Conservation (phyloP, 73 alveolate species). For the Urostyla sp. region DNA sequence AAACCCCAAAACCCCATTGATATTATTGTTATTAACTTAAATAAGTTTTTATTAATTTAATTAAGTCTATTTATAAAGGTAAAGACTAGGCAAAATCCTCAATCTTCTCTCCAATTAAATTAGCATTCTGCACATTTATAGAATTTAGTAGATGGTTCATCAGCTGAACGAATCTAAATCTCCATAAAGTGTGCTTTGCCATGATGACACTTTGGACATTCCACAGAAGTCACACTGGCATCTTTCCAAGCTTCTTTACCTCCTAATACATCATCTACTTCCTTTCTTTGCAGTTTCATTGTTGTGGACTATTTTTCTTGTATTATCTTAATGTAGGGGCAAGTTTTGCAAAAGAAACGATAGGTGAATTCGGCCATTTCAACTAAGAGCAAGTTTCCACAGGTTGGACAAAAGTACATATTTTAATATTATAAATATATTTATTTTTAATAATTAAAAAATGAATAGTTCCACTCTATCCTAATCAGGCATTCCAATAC, state of each 20-base stretch:
- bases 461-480: too few species aligned
- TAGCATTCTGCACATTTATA: conserved; percentile 75
- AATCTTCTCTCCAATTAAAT: conserved; percentile 83
- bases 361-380: conserved; percentile 68
- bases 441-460: too few species aligned
- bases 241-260: conserved; percentile 88
- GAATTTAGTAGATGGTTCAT: conserved; percentile 88
- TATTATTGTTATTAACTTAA: too few species aligned
- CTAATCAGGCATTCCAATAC: too few species aligned
- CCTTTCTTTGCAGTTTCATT: conserved; percentile 67
- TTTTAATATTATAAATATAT: conserved; percentile 41
- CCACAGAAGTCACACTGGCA: conserved; percentile 69
- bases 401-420: conserved; percentile 90
- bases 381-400: conserved; percentile 78
- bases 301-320: conserved; percentile 55
- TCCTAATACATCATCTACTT: conserved; percentile 82
- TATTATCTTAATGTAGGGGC: conserved; percentile 82
- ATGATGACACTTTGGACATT: conserved; percentile 75
- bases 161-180: conserved; percentile 85
- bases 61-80: too few species aligned
- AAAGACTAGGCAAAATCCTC: too few species aligned
- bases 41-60: too few species aligned
- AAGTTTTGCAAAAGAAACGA: conserved; percentile 82
- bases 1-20: too few species aligned
- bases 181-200: conserved; percentile 75